Conservation (phyloP, 192 early-diverging fungal genomes). For the Backusella liffmaniae region DNA sequence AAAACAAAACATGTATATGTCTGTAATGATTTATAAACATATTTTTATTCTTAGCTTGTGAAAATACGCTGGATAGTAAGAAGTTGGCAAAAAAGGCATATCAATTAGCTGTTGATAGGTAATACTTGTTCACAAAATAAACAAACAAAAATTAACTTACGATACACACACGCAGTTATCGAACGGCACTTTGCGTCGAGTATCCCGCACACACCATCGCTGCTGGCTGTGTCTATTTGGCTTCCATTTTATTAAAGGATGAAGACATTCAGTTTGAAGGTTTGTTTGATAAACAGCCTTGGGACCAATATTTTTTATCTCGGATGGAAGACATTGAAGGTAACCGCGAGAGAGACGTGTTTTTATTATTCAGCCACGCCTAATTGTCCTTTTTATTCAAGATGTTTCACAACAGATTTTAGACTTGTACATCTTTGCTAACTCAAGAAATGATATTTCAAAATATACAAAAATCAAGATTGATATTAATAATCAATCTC, state of each 20-base stretch:
- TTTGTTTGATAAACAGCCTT: conserved; percentile 37
- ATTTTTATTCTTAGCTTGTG: conserved; percentile 10
- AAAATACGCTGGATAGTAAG: conserved; percentile 37
- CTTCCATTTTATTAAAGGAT: conserved; percentile 40
- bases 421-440: conserved; percentile 45
- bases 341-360: conserved; percentile 20
- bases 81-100: conserved; percentile 42
- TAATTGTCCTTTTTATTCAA: conserved; percentile 6
- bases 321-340: conserved; percentile 60
- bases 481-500: conserved; percentile 44
- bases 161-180: conserved; percentile 43
- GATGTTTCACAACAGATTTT: conserved; percentile 54
- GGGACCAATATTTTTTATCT: conserved; percentile 47
- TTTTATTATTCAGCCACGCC: background rate
- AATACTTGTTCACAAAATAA: background rate
- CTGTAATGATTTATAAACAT: background rate
- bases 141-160: background rate
- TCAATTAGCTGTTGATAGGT: conserved; percentile 29
- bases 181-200: conserved; percentile 55
- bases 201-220: conserved; percentile 67
- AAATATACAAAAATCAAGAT: conserved; percentile 49
- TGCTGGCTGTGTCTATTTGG: conserved; percentile 59
- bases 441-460: conserved; percentile 27
- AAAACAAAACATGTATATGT: background rate
- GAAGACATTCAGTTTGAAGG: conserved; percentile 33